Base-by-base conservation (phyloP, 371 early-diverging fungal species). In the Modicella reniformis region DNA sequence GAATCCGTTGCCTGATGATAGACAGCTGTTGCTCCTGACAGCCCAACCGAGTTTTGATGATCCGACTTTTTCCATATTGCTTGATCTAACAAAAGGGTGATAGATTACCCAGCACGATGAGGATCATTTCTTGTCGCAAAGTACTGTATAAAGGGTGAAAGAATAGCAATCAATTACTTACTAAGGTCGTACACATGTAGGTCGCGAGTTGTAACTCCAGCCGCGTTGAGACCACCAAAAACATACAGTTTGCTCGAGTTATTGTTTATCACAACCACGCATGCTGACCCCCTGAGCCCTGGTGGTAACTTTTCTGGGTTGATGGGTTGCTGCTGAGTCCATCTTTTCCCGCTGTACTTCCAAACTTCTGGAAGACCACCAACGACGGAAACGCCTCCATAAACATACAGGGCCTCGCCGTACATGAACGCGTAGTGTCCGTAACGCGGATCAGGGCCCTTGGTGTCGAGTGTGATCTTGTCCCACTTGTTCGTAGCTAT, bases 1-100 rank as follows among this genome's bases (percentile, higher is more conserved):
- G 79, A 79, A 12, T 73, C 64, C n/a, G 79, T 79, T 21, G 65
- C 73, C 56, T 69, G 51, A 30, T 79, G 79, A 44, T 72, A 73
- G 21, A 79, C 67, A 10, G 67, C 79, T 48, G 73, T 70, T 2
- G 79, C 79, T 34, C 73, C 73, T 10, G 73, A 51, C 9, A 79
- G 44, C 9, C 73, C 73, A 34, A 79, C 67, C 2, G 79, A 72
- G 57, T 79, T 79, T 53, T 62, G 69, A 23, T 79, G 72, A 26
- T 64, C 65, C 19, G 61, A 56, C 19, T 41, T 67, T 53, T 51
- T 72, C 77, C 77, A 76, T 50, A 56, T 61, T 10, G 49, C 50
- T 6, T 34, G 23, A 37, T 48, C 67, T 75, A 65, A 19, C 37
- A 37, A 37, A n/a, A n/a, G n/a, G 37, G 12, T 37, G 37, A 37